Base-by-base conservation (phyloP, 1,284 basidiomycete genomes). In the Somion occarium region DNA sequence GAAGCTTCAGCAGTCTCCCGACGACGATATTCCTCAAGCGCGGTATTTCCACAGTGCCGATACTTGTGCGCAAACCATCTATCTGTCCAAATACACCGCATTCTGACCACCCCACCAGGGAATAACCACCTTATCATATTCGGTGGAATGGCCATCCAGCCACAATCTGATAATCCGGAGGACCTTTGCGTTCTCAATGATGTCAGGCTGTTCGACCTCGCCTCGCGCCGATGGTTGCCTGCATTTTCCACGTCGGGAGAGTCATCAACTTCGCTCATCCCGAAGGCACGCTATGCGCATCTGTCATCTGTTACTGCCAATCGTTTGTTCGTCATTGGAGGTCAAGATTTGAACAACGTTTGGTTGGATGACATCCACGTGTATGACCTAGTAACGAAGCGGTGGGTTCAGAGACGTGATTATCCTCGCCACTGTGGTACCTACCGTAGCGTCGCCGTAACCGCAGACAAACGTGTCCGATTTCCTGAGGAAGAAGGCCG, bases 41-140 rank as follows among this genome's bases (percentile, higher is more conserved):
- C 80, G 92, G 43, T 97, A 96, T 67, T 96, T 96, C 62, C 93
- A 96, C 67, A 92, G 90, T 54, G 84, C 92, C 23, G 93, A 97
- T 68, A 73, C 85, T 46, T 96, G 91, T 88, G 68, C 20, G 46
- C 48, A 30, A 37, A 13, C 22, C 26, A 26, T 44, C 37, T 11
- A 24, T 48, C 39, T 38, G 44, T 19, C 42, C n/a, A 27, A 30
- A 13, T 7, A 25, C n/a, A n/a, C 4, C 13, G 44, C 15, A 49
- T 48, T 51, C 49, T 58, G 48, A 66, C 47, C 59, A 52, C 27
- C 44, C 52, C 9, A 52, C 45, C 60, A 92, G 90, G 90, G 91
- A 83, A 88, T 62, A 85, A 89, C 66, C 85, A 91, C 62, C 76
- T 98, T 47, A 84, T 97, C 52, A 77, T 95, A 50, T 96, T 96